phyloP scores from a whole-genome alignment of 192 early-diverging fungal species.

The Coemansia sp. region DNA sequence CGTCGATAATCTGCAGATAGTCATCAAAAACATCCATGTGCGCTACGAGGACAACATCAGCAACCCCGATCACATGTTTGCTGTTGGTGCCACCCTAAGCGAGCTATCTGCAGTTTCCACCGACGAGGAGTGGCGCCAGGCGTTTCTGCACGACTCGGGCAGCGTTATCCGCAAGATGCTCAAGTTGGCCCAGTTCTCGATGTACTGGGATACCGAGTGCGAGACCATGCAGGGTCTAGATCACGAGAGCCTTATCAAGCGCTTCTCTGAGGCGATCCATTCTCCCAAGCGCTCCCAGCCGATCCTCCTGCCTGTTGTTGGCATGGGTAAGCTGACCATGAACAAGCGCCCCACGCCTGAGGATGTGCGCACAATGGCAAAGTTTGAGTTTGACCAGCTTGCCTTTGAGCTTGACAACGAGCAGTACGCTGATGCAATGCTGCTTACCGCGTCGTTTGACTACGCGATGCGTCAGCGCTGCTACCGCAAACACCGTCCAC shows the following conservation, averaged over 20 bases:
- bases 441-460: constrained; percentile 82
- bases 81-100: constrained; percentile 82
- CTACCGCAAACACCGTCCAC: constrained; percentile 85
- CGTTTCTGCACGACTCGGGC: constrained; percentile 76
- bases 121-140: constrained; percentile 77
- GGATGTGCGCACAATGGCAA: constrained; percentile 62
- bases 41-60: constrained; percentile 89
- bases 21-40: constrained; percentile 94
- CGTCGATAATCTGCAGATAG: constrained; percentile 93
- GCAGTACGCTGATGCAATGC: constrained; percentile 80
- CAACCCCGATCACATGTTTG: constrained; percentile 77
- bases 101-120: constrained; percentile 93
- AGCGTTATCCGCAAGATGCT: constrained; percentile 86
- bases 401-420: constrained; percentile 88
- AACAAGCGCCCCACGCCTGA: constrained; percentile 65
- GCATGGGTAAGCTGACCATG: constrained; percentile 74
- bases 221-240: constrained; percentile 59
- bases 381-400: constrained; percentile 86
- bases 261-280: constrained; percentile 24
- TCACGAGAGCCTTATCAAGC: constrained; percentile 43
- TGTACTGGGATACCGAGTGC: constrained; percentile 89
- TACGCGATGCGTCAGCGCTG: constrained; percentile 75
- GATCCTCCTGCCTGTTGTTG: constrained; percentile 89
- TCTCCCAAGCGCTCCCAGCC: constrained; percentile 61
- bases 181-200: constrained; percentile 67